phyloP scores from a whole-genome alignment of 139 green algal genomes.

The Pleodorina starrii region DNA sequence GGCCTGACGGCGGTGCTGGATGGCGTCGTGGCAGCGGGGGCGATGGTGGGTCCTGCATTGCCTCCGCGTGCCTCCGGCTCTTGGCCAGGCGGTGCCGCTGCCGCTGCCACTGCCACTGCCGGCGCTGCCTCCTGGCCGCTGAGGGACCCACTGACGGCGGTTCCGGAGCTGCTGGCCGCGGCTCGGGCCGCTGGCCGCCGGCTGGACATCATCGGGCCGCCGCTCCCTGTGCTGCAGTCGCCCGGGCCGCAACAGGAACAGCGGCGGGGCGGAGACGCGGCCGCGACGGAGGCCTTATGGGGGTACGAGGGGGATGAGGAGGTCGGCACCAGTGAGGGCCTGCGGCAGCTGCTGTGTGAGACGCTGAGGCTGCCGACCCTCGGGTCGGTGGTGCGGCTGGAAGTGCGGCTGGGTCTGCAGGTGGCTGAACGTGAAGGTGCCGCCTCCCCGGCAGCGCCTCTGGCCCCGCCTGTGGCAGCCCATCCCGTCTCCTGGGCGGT shows the following conservation, averaged over 20 bases:
- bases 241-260: neutral
- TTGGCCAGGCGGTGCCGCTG: too few relatives aligned
- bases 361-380: slow-evolving; percentile 19
- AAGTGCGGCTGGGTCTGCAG: too few relatives aligned
- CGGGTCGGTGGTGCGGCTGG: neutral
- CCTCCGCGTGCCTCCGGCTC: too few relatives aligned
- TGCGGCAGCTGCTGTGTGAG: neutral
- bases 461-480: too few relatives aligned
- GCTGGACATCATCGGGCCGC: slow-evolving; percentile 5
- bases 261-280: too few relatives aligned
- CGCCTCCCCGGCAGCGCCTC: too few relatives aligned
- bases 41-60: too few relatives aligned
- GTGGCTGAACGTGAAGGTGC: too few relatives aligned
- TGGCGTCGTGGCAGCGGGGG: neutral
- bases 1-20: neutral
- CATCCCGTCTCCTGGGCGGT: too few relatives aligned
- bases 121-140: neutral
- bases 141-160: neutral
- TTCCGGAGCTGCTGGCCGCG: neutral
- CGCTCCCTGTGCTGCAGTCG: neutral
- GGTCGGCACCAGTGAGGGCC: neutral
- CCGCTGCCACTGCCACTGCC: neutral
- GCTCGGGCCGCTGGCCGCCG: neutral
- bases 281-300: neutral
- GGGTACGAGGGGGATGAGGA: neutral